phyloP scores from a whole-genome alignment of 2,329 filamentous ascomycete genomes.

The Byssoonygena ceratinophila region DNA sequence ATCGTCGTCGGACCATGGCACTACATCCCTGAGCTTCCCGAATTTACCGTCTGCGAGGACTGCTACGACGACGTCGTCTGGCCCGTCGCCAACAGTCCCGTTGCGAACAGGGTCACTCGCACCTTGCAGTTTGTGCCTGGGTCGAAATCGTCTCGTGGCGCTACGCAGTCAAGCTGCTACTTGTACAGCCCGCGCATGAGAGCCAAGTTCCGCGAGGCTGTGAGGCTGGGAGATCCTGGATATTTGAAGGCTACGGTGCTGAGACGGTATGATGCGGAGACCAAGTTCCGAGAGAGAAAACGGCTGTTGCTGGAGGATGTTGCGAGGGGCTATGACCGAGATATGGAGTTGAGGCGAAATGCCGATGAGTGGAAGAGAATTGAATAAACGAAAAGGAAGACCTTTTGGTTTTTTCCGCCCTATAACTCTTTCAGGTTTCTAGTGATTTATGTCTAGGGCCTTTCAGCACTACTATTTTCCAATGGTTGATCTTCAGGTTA shows the following conservation, averaged over 20 bases:
- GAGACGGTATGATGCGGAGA: constrained; percentile 47
- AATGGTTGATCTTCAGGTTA: constrained; percentile 3
- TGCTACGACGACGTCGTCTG: constrained; percentile 74
- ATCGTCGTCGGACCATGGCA: constrained; percentile 62
- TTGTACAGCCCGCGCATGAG: constrained; percentile 75
- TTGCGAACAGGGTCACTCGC: constrained; percentile 41
- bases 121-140: constrained; percentile 47
- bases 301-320: constrained; percentile 47
- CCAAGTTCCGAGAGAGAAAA: constrained; percentile 48
- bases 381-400: constrained; percentile 42
- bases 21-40: constrained; percentile 60
- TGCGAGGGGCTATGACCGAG: constrained; percentile 46
- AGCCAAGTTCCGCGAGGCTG: constrained; percentile 56
- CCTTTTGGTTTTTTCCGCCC: too few species aligned
- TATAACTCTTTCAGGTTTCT: neutral
- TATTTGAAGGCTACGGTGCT: constrained; percentile 55
- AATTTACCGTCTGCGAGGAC: constrained; percentile 75
- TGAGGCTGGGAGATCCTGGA: constrained; percentile 54
- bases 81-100: constrained; percentile 49
- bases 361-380: constrained; percentile 44
- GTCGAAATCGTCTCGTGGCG: constrained; percentile 45
- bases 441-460: neutral
- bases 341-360: constrained; percentile 40
- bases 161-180: constrained; percentile 51
- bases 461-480: neutral